These are phyloP conservation scores for Ochromonas danica DNA, from an alignment of 108 stramenopile genomes.

Conservation along the genomic window DNA sequence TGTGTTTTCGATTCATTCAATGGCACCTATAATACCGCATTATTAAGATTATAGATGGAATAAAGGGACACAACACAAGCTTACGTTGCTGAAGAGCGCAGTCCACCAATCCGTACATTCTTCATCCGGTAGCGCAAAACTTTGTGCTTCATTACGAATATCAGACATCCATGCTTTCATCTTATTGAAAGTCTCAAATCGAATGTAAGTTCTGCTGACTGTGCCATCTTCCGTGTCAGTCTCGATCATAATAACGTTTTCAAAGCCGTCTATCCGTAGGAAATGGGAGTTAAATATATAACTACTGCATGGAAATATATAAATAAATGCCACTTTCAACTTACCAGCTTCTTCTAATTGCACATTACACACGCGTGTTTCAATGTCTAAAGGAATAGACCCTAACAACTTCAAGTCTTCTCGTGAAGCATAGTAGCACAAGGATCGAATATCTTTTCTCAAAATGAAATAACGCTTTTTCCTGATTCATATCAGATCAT, in stretches of 20 bases:
- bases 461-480: constrained; percentile 39
- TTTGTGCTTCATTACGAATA: constrained; percentile 1
- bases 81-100: neutral
- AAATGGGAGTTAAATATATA: neutral
- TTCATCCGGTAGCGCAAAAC: neutral
- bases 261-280: neutral
- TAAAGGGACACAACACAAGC: neutral
- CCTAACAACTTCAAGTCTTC: constrained; percentile 30
- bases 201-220: neutral
- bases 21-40: too few relatives aligned
- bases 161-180: constrained; percentile 32
- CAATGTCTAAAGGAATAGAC: neutral
- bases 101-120: constrained; percentile 1
- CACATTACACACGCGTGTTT: neutral
- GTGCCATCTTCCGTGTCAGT: neutral
- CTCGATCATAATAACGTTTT: neutral
- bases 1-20: too few relatives aligned
- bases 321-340: neutral
- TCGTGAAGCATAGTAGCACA: constrained; percentile 3
- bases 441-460: neutral
- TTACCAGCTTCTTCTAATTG: neutral
- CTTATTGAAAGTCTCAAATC: constrained; percentile 2
- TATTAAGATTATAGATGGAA: too few relatives aligned
- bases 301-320: neutral
- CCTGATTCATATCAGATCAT: neutral